Base-by-base conservation (phyloP, 768 basidiomycete genomes). In the Hebeloma cylindrosporum region DNA sequence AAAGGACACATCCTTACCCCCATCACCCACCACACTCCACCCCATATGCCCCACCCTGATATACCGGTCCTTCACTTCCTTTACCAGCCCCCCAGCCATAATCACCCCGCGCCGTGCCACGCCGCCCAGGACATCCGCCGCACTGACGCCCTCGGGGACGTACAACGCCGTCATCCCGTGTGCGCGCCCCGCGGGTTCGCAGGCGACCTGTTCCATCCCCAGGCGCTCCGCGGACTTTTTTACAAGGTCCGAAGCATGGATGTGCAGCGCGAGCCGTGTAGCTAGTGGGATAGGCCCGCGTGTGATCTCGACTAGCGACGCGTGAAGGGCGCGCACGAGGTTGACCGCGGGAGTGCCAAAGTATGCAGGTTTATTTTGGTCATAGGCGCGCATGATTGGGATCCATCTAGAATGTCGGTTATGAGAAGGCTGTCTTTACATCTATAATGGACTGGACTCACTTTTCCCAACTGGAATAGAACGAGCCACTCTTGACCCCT, bases 91-190 rank as follows among this genome's bases (percentile, higher is more conserved):
- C 21, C 82, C 90, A 23, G 93, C 89, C 33, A 90, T 78, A 28
- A 91, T 75, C 47, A 95, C 73, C 17, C 79, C 80, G 53, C 77
- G 78, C 60, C 79, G 72, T 27, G 72, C 70, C 26, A 93, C 70
- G 35, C 80, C 74, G 8, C 83, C 82, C 27, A 93, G 53, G 32
- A 95, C 66, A 47, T 91, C 86, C 7, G 79, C 68, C 2, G 85
- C 82, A 16, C 63, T 63, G 10, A 89, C 29, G n/a, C 3, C 82
- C 74, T 31, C 26, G 25, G 55, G 93, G 48, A 80, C 82, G 63
- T 86, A 90, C 39, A 87, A 62, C 70, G 91, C 92, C 4, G 83
- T 87, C 92, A 95, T 93, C 22, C 93, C 91, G 57, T 91, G 89
- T 6, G 93, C 91, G 3, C 82, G 73, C 45, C 75, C 70, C 4